phyloP scores from a whole-genome alignment of 2,329 filamentous ascomycete species.

The Sclerotinia spermophila region DNA sequence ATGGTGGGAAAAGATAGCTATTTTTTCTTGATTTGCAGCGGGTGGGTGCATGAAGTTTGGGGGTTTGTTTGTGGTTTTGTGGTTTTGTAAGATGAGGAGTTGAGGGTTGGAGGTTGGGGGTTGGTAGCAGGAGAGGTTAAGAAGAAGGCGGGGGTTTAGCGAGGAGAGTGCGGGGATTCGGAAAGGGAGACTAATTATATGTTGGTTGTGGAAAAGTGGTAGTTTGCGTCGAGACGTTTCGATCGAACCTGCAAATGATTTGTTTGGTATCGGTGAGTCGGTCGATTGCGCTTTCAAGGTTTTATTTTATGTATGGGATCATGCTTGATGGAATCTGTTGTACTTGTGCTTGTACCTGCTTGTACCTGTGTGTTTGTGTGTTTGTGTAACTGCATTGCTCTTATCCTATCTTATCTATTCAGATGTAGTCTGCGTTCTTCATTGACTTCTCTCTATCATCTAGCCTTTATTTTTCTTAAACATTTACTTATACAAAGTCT shows the following conservation, averaged over 20 bases:
- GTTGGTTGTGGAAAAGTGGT: not conserved
- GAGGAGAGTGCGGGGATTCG: not conserved
- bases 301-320: not conserved
- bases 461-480: too few species aligned
- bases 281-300: not conserved
- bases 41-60: not conserved
- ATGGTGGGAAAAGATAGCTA: too few species aligned
- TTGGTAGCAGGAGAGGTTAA: not conserved
- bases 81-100: not conserved
- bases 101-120: not conserved
- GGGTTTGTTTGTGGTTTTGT: too few species aligned
- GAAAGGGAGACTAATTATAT: too few species aligned
- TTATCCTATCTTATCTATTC: not conserved
- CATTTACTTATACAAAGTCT: not conserved
- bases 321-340: not conserved
- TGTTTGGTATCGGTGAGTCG: not conserved
- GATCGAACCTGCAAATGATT: not conserved
- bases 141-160: not conserved
- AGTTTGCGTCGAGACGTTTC: too few species aligned
- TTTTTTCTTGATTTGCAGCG: not conserved
- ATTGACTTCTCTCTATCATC: not conserved
- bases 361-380: not conserved
- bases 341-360: not conserved
- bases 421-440: too few species aligned
- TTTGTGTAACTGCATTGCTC: not conserved